Percentiles rank a stretch among this genome's conserved stretches.
Conservation (phyloP, 495 filamentous ascomycete genomes). For the Penicillium silybi region DNA sequence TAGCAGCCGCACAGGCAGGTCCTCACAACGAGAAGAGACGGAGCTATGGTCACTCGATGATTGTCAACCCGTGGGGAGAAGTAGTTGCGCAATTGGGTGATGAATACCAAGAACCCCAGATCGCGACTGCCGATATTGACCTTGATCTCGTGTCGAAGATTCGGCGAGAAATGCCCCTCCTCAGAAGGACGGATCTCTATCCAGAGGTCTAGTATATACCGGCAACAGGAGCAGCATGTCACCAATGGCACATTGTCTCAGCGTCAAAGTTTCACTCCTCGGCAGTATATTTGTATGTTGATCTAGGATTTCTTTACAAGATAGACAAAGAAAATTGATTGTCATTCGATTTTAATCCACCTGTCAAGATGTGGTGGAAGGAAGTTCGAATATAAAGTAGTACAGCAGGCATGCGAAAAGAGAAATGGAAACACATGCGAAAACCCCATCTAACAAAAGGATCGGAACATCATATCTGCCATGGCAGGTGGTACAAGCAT, state of each 20-base stretch:
- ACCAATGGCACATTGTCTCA: neutral
- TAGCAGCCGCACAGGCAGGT: conserved; percentile 84
- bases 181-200: conserved; percentile 61
- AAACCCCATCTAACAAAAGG: conserved; percentile 40
- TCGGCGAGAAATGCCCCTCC: conserved; percentile 60
- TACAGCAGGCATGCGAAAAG: conserved; percentile 28
- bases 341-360: conserved; percentile 20
- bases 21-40: conserved; percentile 71
- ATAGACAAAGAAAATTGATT: conserved; percentile 1
- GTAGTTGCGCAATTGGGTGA: conserved; percentile 61
- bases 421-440: conserved; percentile 34
- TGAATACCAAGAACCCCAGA: conserved; percentile 47
- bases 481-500: conserved; percentile 29
- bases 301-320: neutral
- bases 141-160: conserved; percentile 47
- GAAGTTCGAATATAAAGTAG: conserved; percentile 29
- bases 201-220: conserved; percentile 31
- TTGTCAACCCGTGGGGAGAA: conserved; percentile 84
- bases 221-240: too few relatives aligned
- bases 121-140: conserved; percentile 50
- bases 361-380: conserved; percentile 24
- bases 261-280: neutral
- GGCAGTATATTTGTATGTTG: neutral
- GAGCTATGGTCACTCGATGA: conserved; percentile 87
- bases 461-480: conserved; percentile 35